Evolutionary conservation across 805 yeast genomes (phyloP).

Genomic region (Kodamaea jinghongensis): DNA sequence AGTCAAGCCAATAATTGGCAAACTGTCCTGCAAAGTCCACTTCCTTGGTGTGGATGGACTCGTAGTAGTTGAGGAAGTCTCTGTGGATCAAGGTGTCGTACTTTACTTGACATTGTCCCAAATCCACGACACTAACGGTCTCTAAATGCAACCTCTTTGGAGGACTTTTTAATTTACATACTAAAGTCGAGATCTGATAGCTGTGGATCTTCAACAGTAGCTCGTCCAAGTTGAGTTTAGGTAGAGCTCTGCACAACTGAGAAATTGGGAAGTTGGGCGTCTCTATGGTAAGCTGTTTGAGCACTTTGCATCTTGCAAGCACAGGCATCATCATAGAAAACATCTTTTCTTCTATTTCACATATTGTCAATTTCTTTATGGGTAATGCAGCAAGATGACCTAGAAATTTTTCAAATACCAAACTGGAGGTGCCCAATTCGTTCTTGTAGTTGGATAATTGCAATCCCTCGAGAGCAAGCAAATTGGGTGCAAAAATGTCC

Average conservation of each 20-base stretch:
- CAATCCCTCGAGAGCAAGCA: background rate
- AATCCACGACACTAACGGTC: background rate
- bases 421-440: constrained; percentile 4
- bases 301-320: constrained; percentile 2
- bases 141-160: constrained; percentile 1
- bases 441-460: constrained; percentile 6
- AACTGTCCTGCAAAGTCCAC: constrained; percentile 2
- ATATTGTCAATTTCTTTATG: background rate
- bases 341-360: constrained; percentile 2
- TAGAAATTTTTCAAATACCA: constrained; percentile 1
- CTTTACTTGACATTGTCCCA: constrained; percentile 2
- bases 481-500: constrained; percentile 4
- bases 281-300: background rate
- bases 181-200: constrained; percentile 4
- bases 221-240: background rate
- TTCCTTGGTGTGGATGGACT: constrained; percentile 4
- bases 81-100: constrained; percentile 9
- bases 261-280: background rate
- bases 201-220: constrained; percentile 2
- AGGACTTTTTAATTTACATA: background rate
- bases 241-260: background rate
- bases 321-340: constrained; percentile 1
- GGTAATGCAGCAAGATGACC: background rate
- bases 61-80: constrained; percentile 8
- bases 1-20: constrained; percentile 4